Percentiles rank a stretch among this genome's conserved stretches.
Conservation (phyloP, 768 basidiomycete species). For the Lactifluus hygrophoroides region DNA sequence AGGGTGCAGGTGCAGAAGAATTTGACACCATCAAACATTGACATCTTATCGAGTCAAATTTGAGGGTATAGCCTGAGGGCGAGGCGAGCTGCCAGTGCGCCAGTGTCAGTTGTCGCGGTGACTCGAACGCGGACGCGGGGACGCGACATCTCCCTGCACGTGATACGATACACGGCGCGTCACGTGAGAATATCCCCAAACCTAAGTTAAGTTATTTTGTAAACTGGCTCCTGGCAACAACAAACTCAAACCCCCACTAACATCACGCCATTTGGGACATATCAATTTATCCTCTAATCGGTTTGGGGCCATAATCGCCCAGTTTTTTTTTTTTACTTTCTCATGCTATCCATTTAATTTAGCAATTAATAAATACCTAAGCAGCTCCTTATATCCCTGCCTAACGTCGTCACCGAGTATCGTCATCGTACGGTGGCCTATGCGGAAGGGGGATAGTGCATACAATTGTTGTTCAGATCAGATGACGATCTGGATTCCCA, state of each 20-base stretch:
- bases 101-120: no score
- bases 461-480: neutral
- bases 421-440: neutral
- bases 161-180: neutral
- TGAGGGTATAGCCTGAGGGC: neutral
- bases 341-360: neutral
- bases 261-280: no score
- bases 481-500: neutral
- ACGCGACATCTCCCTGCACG: neutral
- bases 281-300: no score
- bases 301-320: no score
- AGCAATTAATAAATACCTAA: neutral
- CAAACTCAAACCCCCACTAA: no score
- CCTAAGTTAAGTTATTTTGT: no score
- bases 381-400: neutral
- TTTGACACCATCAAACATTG: conserved; percentile 17
- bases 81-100: no score
- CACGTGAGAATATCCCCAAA: no score
- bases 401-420: neutral
- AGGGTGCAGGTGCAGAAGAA: conserved; percentile 14
- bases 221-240: no score
- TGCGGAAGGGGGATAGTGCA: neutral
- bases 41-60: neutral
- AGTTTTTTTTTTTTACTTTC: no score
- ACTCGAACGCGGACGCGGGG: neutral